Evolutionary conservation across 768 basidiomycete genomes (phyloP).

Genomic region (Psilocybe cyanescens): DNA sequence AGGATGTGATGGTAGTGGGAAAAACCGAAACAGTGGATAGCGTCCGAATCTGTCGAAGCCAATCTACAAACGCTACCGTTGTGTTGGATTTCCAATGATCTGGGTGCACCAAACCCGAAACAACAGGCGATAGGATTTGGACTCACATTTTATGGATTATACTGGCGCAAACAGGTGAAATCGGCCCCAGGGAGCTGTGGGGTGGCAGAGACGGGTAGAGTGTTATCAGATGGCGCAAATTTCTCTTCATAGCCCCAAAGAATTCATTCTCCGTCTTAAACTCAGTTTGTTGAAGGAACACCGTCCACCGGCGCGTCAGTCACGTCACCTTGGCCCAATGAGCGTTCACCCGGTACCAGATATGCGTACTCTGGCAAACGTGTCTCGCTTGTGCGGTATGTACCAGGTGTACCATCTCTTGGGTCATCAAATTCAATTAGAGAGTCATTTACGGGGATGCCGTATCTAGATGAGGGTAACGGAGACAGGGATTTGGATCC

Average conservation of each 20-base stretch:
- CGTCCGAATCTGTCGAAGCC: conserved; percentile 38
- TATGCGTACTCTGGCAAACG: neutral
- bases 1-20: conserved; percentile 28
- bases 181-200: neutral
- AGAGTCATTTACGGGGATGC: neutral
- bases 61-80: conserved; percentile 39
- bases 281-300: conserved; percentile 9
- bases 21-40: conserved; percentile 45
- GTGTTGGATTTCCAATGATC: conserved; percentile 27
- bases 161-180: neutral
- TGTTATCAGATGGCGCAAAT: neutral
- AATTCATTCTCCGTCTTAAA: conserved; percentile 29
- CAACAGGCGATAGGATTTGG: neutral
- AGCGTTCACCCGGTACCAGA: neutral
- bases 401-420: neutral
- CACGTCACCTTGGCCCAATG: neutral
- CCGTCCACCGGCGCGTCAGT: neutral
- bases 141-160: neutral
- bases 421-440: neutral
- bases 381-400: neutral
- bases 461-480: conserved; percentile 9
- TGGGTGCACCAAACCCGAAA: conserved; percentile 18
- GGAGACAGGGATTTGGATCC: conserved; percentile 22
- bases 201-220: neutral
- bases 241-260: conserved; percentile 10